phyloP scores from a whole-genome alignment of 495 filamentous ascomycete species.

The Hypoxylon trugodes region DNA sequence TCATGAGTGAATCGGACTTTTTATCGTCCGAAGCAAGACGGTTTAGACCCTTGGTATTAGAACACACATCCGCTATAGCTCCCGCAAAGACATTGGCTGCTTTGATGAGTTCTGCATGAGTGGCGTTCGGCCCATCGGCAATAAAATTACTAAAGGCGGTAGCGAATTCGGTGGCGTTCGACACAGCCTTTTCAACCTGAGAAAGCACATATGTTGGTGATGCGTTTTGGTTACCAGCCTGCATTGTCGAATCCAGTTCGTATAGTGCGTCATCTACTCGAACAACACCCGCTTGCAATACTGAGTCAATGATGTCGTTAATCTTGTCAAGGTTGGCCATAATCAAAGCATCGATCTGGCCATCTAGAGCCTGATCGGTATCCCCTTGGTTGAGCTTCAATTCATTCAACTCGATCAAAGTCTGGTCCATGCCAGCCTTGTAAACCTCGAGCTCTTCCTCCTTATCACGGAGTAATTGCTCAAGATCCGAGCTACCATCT shows the following conservation, averaged over 20 bases:
- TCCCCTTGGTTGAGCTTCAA: constrained; percentile 73
- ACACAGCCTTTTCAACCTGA: constrained; percentile 95
- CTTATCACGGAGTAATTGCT: constrained; percentile 84
- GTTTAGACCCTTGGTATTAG: constrained; percentile 94
- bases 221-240: constrained; percentile 97
- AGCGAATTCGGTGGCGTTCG: constrained; percentile 93
- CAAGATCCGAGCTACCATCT: constrained; percentile 85
- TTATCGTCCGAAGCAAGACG: constrained; percentile 95
- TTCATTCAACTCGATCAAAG: constrained; percentile 88
- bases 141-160: constrained; percentile 98
- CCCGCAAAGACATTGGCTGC: constrained; percentile 89
- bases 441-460: constrained; percentile 97
- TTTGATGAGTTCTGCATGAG: constrained; percentile 90
- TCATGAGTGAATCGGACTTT: constrained; percentile 84
- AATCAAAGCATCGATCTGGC: constrained; percentile 87
- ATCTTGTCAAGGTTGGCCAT: constrained; percentile 88
- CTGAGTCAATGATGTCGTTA: constrained; percentile 97
- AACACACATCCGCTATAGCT: constrained; percentile 90
- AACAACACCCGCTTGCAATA: constrained; percentile 90
- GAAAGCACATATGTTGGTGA: constrained; percentile 95
- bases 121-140: constrained; percentile 93
- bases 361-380: constrained; percentile 83
- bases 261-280: constrained; percentile 97
- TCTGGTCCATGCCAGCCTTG: constrained; percentile 96
- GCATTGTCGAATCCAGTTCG: constrained; percentile 96